Evolutionary conservation across 306 rosid genomes (phyloP).

Genomic region (Quercus variabilis): DNA sequence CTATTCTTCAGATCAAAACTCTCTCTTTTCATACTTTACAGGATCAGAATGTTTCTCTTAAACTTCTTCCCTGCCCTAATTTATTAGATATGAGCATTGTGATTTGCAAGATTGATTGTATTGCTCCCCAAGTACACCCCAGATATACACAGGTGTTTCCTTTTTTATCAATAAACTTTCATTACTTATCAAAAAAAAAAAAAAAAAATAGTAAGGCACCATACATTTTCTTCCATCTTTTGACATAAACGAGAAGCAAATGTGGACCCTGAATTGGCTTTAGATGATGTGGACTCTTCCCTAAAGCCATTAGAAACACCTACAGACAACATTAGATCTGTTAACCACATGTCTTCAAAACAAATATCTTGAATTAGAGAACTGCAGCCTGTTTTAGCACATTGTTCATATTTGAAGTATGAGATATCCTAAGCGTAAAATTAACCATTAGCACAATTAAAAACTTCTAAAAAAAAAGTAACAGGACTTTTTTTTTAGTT

Average conservation of each 20-base stretch:
- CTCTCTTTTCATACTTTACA: too few species aligned
- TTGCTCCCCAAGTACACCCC: too few species aligned
- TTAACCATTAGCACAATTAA: not conserved
- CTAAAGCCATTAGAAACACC: constrained; percentile 40
- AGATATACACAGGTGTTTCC: too few species aligned
- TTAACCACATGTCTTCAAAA: constrained; percentile 7
- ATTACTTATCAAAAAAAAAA: too few species aligned
- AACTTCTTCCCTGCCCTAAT: too few species aligned
- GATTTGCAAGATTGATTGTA: too few species aligned
- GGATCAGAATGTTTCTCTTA: too few species aligned
- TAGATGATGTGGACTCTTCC: constrained; percentile 35
- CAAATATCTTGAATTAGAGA: not conserved
- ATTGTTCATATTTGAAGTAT: constrained; percentile 16
- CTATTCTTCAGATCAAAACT: too few species aligned
- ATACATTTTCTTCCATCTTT: constrained; percentile 59
- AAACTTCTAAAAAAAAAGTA: not conserved
- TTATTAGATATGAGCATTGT: too few species aligned
- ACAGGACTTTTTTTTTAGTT: not conserved
- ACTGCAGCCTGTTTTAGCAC: constrained; percentile 1
- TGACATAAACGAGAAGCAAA: constrained; percentile 42
- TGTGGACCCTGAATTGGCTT: constrained; percentile 21
- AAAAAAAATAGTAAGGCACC: constrained; percentile 15
- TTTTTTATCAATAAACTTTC: too few species aligned
- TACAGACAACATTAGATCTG: constrained; percentile 32
- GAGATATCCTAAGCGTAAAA: constrained; percentile 7